Evolutionary conservation across 106 monocot species (phyloP).

Genomic region (Dioscorea dumetorum): DNA sequence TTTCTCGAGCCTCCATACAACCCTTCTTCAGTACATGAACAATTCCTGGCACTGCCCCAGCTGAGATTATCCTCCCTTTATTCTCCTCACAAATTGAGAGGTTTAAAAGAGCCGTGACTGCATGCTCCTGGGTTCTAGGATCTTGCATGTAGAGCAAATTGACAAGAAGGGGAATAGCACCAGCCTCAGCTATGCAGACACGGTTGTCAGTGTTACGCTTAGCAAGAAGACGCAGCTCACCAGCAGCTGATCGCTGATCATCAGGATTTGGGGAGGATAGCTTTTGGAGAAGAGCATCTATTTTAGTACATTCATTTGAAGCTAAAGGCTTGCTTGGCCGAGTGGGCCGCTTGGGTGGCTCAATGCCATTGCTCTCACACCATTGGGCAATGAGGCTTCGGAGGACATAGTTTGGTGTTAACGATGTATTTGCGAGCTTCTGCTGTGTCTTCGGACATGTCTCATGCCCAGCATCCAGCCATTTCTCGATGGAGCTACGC

Average conservation of each 20-base stretch:
- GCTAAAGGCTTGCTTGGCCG: conserved; percentile 22
- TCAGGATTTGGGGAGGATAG: conserved; percentile 36
- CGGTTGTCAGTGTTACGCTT: conserved; percentile 63
- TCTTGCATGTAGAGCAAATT: conserved; percentile 43
- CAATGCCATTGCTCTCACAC: conserved; percentile 82
- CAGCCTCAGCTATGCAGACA: conserved; percentile 77
- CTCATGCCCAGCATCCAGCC: conserved; percentile 74
- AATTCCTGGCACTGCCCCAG: conserved; percentile 61
- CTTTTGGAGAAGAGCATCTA: conserved; percentile 40
- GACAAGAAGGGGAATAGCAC: conserved; percentile 71
- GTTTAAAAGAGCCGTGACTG: conserved; percentile 77
- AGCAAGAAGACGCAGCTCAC: conserved; percentile 60
- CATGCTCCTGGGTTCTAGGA: conserved; percentile 60
- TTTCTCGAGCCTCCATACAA: conserved; percentile 77
- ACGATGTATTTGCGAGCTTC: conserved; percentile 47
- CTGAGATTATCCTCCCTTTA: conserved; percentile 47
- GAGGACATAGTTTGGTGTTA: conserved; percentile 90
- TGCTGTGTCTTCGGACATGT: conserved; percentile 97
- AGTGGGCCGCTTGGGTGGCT: conserved; percentile 61
- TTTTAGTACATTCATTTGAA: conserved; percentile 28
- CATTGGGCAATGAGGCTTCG: conserved; percentile 88
- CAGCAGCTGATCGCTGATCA: conserved; percentile 37
- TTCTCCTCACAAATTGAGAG: conserved; percentile 80
- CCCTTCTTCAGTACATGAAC: conserved; percentile 64
- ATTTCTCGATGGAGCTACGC: conserved; percentile 72